These are phyloP conservation scores for Pittosporum tobira DNA, from an alignment of 129 eudicot genomes.

Conservation along the genomic window DNA sequence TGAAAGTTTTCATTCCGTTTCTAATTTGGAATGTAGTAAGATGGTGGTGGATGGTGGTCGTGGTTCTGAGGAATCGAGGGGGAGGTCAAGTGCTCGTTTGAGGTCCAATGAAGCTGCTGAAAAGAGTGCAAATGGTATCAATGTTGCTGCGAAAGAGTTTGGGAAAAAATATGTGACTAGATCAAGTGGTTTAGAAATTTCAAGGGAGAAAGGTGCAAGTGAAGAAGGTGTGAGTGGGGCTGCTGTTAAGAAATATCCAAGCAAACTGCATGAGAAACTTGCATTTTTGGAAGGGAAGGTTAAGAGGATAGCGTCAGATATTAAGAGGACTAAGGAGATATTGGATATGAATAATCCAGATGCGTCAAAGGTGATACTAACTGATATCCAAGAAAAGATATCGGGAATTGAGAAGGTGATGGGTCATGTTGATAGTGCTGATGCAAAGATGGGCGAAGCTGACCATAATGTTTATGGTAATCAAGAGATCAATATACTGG, in stretches of 20 bases:
- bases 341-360: constrained; percentile 83
- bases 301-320: constrained; percentile 80
- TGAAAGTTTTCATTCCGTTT: background rate
- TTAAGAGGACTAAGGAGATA: constrained; percentile 86
- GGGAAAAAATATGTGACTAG: constrained; percentile 19
- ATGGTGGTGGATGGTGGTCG: constrained; percentile 29
- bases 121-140: constrained; percentile 22
- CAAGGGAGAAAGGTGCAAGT: constrained; percentile 22
- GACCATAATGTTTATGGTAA: constrained; percentile 13
- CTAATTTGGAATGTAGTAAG: constrained; percentile 10
- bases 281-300: constrained; percentile 90
- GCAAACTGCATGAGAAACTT: constrained; percentile 89
- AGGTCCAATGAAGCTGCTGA: constrained; percentile 18
- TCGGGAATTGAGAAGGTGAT: constrained; percentile 93
- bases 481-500: background rate
- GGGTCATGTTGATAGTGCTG: constrained; percentile 49
- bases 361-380: constrained; percentile 68
- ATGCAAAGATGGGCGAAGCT: constrained; percentile 14
- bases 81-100: constrained; percentile 20
- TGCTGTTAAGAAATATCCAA: constrained; percentile 32
- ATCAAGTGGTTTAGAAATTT: constrained; percentile 18
- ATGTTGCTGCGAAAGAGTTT: constrained; percentile 21
- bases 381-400: constrained; percentile 82
- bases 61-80: constrained; percentile 18
- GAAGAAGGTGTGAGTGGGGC: constrained; percentile 20